Base-by-base conservation (phyloP, 2,329 filamentous ascomycete genomes). In the Phyllosticta capitalensis region DNA sequence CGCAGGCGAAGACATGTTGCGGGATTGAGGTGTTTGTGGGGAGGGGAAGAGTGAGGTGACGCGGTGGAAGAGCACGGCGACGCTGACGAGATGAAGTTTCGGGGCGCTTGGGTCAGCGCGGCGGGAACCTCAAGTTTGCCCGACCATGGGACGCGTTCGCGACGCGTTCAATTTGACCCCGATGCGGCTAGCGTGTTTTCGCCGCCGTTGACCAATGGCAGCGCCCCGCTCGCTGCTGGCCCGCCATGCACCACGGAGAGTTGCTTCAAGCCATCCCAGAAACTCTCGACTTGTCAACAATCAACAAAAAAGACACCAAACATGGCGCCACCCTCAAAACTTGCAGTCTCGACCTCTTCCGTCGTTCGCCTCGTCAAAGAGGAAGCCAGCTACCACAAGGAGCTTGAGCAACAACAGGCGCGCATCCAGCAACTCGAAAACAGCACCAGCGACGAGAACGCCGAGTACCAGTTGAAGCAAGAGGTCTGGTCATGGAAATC, bases 291-390 rank as follows among this genome's bases (percentile, higher is more conserved):
- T 17, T 38, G 20, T 24, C 49, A 52, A 52, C 19, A 52, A 3
- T 21, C 45, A 59, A 38, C 38, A 26, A 21, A 33, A 22, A 10
- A 9, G 19, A 24, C 19, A 21, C 9, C 17, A 28, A 57, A 74
- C 55, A 96, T 96, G 91, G 81, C 89, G 3, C 81, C 90, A 30
- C 88, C 89, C 52, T 85, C 86, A 1, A 82, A 86, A 66, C 84
- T 96, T 71, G 75, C 83, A 67, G 94, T 96, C 70, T 85, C 88
- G 52, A 94, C 89, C 22, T 83, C 86, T 63, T 85, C 90, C 20
- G 84, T 97, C 65, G 80, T 83, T 67, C 90, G 94, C 61, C 83
- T 97, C 54, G 83, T 96, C 65, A 96, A 95, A 75, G 94, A 99
- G 74, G 90, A 96, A 74, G 79, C 82, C 48, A 92, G 87, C 67